Conservation (phyloP, 2,329 filamentous ascomycete species). For the Triangularia setosa region DNA sequence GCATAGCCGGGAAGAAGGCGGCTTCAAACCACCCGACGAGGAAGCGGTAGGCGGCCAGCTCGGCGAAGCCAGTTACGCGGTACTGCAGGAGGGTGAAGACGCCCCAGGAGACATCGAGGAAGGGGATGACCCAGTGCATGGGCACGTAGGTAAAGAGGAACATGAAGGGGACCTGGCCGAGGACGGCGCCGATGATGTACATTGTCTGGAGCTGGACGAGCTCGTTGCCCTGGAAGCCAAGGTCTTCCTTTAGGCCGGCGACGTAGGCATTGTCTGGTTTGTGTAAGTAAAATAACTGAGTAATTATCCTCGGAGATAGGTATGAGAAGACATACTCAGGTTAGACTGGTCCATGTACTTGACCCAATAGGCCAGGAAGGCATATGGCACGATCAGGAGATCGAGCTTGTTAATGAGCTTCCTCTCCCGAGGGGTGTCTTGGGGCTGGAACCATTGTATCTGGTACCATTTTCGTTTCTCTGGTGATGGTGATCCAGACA, state of each 20-base stretch:
- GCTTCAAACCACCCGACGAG: conserved; percentile 51
- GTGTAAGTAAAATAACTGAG: background rate
- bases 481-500: background rate
- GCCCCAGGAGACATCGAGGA: conserved; percentile 51
- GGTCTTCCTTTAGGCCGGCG: conserved; percentile 49
- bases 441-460: conserved; percentile 45
- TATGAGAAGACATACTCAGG: conserved; percentile 38
- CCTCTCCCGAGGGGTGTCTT: conserved; percentile 48
- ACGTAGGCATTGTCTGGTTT: conserved; percentile 51
- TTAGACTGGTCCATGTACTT: conserved; percentile 55
- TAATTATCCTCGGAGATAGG: background rate
- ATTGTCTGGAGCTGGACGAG: conserved; percentile 54
- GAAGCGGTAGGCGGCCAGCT: conserved; percentile 51
- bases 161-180: conserved; percentile 49
- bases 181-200: conserved; percentile 47
- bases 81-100: conserved; percentile 55
- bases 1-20: conserved; percentile 39
- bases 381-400: conserved; percentile 52
- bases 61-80: conserved; percentile 44
- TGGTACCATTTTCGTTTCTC: conserved; percentile 33
- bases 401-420: conserved; percentile 54
- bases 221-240: conserved; percentile 49
- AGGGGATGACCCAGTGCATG: conserved; percentile 49
- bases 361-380: conserved; percentile 52
- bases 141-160: conserved; percentile 45